Evolutionary conservation across 495 filamentous ascomycete genomes (phyloP), one percentile per base, ranked within the genome.

Genomic region (Hypoxylon subgilvum): DNA sequence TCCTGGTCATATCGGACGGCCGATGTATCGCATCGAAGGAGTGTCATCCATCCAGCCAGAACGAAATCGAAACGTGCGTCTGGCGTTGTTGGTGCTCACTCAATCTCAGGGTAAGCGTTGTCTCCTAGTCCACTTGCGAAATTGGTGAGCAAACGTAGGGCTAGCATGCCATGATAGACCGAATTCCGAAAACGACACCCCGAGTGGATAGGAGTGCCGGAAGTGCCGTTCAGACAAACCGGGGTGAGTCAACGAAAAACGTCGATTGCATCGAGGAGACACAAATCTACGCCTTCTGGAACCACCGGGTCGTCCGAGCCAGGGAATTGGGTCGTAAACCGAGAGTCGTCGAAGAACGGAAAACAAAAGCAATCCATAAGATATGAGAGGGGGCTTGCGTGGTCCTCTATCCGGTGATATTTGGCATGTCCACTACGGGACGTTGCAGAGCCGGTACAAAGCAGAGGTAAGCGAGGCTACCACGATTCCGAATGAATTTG

Each of bases 341-440:
- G 65, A 66, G 67, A 67, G 52, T 61, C 67, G 42, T 68, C 67
- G 67, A 70, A 70, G 65, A 70, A 70, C 67, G 54, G 65, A 70
- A n/a, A 68, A 70, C 55, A 66, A 68, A 51, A 68, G 61, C 65
- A 70, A 66, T 66, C 65, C 65, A 63, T 65, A 68, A 52, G 63
- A 67, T 70, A 68, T 58, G 67, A 70, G 65, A 70, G 48, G 61
- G 58, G 61, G 60, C 55, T 49, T 61, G 57, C 35, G 43, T 56
- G 40, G 58, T 58, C 51, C 55, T 66, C 58, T 46, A 46, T 61
- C 57, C 50, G 28, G 42, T 48, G 49, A 48, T 60, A 63, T 17
- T 57, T 67, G 67, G 63, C 49, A 60, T 34, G 54, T 67, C 57
- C 51, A 56, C 39, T 41, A 21, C 17, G 47, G 58, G 67, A 54